Evolutionary conservation across 768 basidiomycete species (phyloP).

Genomic region (Clitopilus hobsonii): DNA sequence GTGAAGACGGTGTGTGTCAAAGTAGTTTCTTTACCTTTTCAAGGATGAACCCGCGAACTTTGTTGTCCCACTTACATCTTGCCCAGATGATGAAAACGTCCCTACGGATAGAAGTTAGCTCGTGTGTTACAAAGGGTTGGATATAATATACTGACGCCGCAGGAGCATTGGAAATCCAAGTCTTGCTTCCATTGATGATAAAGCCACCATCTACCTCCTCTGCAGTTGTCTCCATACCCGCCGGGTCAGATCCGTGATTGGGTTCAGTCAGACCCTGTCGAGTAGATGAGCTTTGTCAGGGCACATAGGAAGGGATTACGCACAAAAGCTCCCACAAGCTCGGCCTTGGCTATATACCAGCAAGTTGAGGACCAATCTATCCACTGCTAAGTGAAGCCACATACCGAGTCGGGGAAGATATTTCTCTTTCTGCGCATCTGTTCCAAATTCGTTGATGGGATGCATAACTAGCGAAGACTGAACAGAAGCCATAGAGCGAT

Average conservation of each 20-base stretch:
- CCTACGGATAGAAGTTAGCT: constrained; percentile 29
- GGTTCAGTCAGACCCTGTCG: constrained; percentile 89
- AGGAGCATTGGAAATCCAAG: constrained; percentile 95
- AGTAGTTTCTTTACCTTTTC: constrained; percentile 65
- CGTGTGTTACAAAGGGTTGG: neutral
- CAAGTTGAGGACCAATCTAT: neutral
- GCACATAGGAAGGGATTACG: constrained; percentile 22
- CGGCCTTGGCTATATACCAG: constrained; percentile 62
- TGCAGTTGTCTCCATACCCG: constrained; percentile 95
- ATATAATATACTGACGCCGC: constrained; percentile 57
- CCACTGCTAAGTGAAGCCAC: constrained; percentile 5
- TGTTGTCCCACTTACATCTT: constrained; percentile 88
- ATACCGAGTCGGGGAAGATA: constrained; percentile 81
- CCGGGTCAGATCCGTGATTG: constrained; percentile 94
- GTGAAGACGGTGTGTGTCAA: neutral
- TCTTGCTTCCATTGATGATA: constrained; percentile 87
- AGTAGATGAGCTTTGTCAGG: neutral
- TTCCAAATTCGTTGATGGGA: constrained; percentile 85
- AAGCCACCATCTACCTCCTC: constrained; percentile 83
- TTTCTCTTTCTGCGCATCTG: constrained; percentile 84
- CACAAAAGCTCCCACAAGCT: constrained; percentile 90
- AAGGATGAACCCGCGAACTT: constrained; percentile 84
- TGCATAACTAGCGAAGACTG: constrained; percentile 98
- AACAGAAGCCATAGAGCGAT: constrained; percentile 91
- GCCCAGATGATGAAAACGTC: constrained; percentile 96